These are phyloP conservation scores for Debaryomyces psychrophilus DNA, from an alignment of 1,139 yeast species.

Conservation along the genomic window DNA sequence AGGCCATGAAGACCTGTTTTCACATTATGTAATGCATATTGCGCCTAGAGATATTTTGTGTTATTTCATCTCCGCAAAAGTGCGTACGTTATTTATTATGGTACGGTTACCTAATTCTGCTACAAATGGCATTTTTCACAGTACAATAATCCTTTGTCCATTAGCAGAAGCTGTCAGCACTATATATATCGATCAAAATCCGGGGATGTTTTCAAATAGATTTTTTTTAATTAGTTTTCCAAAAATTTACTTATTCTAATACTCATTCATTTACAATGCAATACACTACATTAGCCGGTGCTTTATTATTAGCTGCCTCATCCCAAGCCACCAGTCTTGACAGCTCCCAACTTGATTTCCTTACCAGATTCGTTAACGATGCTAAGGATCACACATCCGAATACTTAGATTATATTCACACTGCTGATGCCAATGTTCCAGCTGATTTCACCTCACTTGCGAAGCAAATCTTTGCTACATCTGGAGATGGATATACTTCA, in stretches of 20 bases:
- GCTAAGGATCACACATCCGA: conserved; percentile 24
- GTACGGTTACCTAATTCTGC: conserved; percentile 6
- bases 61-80: conserved; percentile 6
- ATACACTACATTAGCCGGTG: conserved; percentile 9
- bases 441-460: conserved; percentile 36
- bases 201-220: background rate
- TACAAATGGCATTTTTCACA: conserved; percentile 2
- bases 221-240: background rate
- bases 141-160: background rate
- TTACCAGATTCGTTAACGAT: conserved; percentile 35
- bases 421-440: conserved; percentile 29
- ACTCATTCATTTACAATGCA: conserved; percentile 13
- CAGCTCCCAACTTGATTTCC: conserved; percentile 24
- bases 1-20: background rate
- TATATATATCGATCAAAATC: conserved; percentile 3
- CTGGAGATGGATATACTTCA: conserved; percentile 45
- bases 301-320: conserved; percentile 6
- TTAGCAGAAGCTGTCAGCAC: background rate
- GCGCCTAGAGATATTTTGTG: background rate
- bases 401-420: conserved; percentile 27
- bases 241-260: background rate
- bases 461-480: conserved; percentile 40
- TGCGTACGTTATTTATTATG: conserved; percentile 2
- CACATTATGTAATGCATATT: background rate
- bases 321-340: conserved; percentile 10